These are phyloP conservation scores for Lojkania enalia DNA, from an alignment of 2,329 filamentous ascomycete species.

Conservation along the genomic window DNA sequence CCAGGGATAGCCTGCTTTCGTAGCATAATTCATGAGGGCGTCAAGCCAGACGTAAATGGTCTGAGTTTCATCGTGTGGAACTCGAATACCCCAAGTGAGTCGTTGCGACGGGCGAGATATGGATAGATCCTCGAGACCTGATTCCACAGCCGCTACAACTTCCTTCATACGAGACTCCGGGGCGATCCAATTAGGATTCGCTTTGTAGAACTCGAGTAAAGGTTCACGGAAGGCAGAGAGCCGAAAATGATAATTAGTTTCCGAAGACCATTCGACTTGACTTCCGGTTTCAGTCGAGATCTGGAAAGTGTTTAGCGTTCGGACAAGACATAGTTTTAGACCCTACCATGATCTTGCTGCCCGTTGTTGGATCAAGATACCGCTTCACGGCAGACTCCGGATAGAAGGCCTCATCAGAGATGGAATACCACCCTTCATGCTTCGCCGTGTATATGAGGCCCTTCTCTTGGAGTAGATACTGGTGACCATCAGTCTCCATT, in stretches of 20 bases:
- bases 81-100: constrained; percentile 83
- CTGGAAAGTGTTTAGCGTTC: constrained; percentile 37
- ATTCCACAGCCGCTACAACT: constrained; percentile 74
- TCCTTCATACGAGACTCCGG: constrained; percentile 75
- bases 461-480: constrained; percentile 70
- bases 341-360: constrained; percentile 73
- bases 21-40: constrained; percentile 91
- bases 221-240: constrained; percentile 80
- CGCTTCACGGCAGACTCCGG: constrained; percentile 74
- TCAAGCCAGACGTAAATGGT: constrained; percentile 99
- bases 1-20: constrained; percentile 85
- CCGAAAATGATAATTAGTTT: constrained; percentile 93
- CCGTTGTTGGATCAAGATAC: constrained; percentile 76
- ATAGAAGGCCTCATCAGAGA: constrained; percentile 97
- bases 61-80: constrained; percentile 80
- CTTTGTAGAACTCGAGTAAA: constrained; percentile 76
- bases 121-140: constrained; percentile 82
- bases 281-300: constrained; percentile 83
- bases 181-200: constrained; percentile 76
- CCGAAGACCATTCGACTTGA: constrained; percentile 91
- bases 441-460: constrained; percentile 82
- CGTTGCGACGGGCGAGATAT: constrained; percentile 80
- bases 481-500: constrained; percentile 25
- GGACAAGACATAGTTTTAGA: not conserved
- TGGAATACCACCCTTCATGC: constrained; percentile 94